phyloP scores from a whole-genome alignment of 495 filamentous ascomycete species.

The Hypoxylon perforatum region DNA sequence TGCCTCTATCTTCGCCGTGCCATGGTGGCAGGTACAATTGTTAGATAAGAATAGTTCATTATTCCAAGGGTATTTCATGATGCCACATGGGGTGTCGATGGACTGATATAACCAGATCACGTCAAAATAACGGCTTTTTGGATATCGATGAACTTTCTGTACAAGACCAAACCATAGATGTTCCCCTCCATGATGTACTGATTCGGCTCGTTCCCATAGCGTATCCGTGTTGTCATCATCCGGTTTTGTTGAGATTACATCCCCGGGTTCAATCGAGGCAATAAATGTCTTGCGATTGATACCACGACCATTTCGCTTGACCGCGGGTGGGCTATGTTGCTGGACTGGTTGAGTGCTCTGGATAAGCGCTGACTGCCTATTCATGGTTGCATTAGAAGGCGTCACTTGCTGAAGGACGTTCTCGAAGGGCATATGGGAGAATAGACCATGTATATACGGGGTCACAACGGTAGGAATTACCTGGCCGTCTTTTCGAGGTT shows the following conservation, averaged over 20 bases:
- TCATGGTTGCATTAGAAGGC: slow-evolving; percentile 7
- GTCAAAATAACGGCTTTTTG: slow-evolving; percentile 56
- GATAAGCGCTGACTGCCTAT: slow-evolving; percentile 27
- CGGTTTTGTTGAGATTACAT: slow-evolving; percentile 55
- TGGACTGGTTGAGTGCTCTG: slow-evolving; percentile 13
- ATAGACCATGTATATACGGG: slow-evolving; percentile 71
- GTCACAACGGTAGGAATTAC: slow-evolving; percentile 70
- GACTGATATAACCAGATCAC: slow-evolving; percentile 79
- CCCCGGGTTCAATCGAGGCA: slow-evolving; percentile 48
- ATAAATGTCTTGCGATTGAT: slow-evolving; percentile 19
- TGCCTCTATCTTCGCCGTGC: slow-evolving; percentile 53
- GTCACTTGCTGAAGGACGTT: slow-evolving; percentile 52
- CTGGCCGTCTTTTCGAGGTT: slow-evolving; percentile 15
- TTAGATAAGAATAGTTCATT: slow-evolving; percentile 83
- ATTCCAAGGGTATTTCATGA: slow-evolving; percentile 70
- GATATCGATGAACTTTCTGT: slow-evolving; percentile 58
- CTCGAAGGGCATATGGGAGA: slow-evolving; percentile 70
- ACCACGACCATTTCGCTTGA: slow-evolving; percentile 13
- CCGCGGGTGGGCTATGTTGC: slow-evolving; percentile 8
- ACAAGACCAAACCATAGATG: slow-evolving; percentile 74
- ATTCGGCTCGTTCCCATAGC: slow-evolving; percentile 63
- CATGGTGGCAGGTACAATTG: slow-evolving; percentile 73
- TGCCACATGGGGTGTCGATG: slow-evolving; percentile 71
- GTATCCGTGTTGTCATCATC: slow-evolving; percentile 52
- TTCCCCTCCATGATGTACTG: slow-evolving; percentile 50